Evolutionary conservation across 768 basidiomycete genomes (phyloP), one percentile per base, ranked within the genome.

Genomic region (Trametes punicea): DNA sequence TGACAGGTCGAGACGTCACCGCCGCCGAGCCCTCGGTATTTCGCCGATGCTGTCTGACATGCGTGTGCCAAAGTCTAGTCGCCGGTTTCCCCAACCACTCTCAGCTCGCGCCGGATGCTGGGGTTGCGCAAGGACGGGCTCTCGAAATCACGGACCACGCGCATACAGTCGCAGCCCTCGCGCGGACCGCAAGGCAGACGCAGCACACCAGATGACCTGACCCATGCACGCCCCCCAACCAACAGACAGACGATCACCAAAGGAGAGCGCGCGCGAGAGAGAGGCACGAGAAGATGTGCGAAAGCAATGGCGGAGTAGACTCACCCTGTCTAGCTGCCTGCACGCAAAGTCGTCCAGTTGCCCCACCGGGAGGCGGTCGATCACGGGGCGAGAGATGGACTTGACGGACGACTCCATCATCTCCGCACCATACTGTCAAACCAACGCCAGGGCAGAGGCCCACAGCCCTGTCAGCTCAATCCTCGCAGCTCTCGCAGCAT

Each of bases 281-380:
- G 31, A 33, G 6, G 46, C 15, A 4, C n/a, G 36, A 55, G 34
- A 49, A 45, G 16, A 36, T 59, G 44, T 21, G 40, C 1, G 13
- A 31, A n/a, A 46, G 9, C 29, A 18, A 48, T 29, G 16, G 27
- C 45, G 34, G 46, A 59, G 18, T 48, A 25, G 15, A 77, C 86
- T 65, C 60, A 93, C 88, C 69, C 83, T 79, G 71, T 94, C 91
- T 36, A 95, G 77, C 67, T 94, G 91, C 55, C 90, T 79, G 67
- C 89, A 91, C 2, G 93, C 92, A 70, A 93, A 93, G 57, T 91
- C 90, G 59, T 94, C 93, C 13, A 94, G 72, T 64, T 85, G 83
- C 57, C 79, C 81, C 45, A 89, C 86, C 9, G 90, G 88, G 0
- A 93, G 75, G 25, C 87, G 80, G 54, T 88, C 82, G 47, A 93